phyloP scores from a whole-genome alignment of 129 eudicot species.

The Artemisia tridentata region DNA sequence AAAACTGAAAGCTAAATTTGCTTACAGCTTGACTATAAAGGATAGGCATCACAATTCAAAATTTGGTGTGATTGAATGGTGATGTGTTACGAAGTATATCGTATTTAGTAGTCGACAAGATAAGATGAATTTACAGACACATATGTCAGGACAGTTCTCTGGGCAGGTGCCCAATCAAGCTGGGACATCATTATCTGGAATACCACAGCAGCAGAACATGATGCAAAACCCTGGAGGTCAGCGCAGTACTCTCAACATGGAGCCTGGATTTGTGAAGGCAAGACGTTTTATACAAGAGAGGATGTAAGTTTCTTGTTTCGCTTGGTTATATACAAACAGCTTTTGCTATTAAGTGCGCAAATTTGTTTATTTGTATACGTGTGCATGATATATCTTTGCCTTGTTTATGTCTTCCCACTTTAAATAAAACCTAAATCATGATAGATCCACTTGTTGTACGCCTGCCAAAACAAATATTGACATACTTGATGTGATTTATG shows the following conservation, averaged over 20 bases:
- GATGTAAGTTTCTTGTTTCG: constrained; percentile 45
- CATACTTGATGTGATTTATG: background rate
- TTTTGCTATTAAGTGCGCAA: background rate
- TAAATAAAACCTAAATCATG: background rate
- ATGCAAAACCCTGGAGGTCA: constrained; percentile 60
- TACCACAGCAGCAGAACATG: constrained; percentile 56
- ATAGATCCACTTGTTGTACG: background rate
- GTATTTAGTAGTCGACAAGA: constrained; percentile 23
- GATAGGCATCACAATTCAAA: constrained; percentile 14
- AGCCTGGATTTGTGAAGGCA: constrained; percentile 36
- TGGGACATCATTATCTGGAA: constrained; percentile 45
- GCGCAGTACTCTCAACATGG: constrained; percentile 42
- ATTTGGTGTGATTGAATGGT: constrained; percentile 17
- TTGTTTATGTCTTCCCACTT: background rate
- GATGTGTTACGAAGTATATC: constrained; percentile 23
- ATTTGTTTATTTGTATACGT: constrained; percentile 1
- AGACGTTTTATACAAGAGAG: constrained; percentile 49
- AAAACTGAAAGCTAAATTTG: background rate
- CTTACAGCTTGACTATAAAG: constrained; percentile 2
- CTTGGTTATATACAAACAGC: background rate
- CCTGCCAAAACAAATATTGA: background rate
- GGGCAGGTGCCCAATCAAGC: constrained; percentile 63
- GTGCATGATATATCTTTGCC: background rate
- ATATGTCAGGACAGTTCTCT: constrained; percentile 52
- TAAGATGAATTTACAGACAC: constrained; percentile 61